Evolutionary conservation across 345 rosid genomes (phyloP).

Genomic region (Moricandia moricandioides): DNA sequence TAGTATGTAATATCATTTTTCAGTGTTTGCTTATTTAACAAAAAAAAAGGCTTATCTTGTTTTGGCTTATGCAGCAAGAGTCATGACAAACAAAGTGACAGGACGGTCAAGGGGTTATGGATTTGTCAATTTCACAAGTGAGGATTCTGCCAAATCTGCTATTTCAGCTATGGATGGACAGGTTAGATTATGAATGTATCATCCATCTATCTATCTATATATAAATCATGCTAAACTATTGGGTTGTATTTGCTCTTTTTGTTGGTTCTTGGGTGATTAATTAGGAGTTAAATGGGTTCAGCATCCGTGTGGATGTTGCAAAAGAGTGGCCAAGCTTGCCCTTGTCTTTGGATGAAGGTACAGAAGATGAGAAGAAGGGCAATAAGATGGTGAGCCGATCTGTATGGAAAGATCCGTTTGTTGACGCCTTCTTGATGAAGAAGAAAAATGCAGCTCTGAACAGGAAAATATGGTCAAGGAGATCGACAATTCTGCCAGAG

Average conservation of each 20-base stretch:
- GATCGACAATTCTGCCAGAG: constrained; percentile 51
- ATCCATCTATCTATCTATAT: background rate
- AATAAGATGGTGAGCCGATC: constrained; percentile 36
- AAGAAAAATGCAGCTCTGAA: constrained; percentile 35
- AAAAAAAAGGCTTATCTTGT: background rate
- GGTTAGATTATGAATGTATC: constrained; percentile 36
- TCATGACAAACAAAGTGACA: constrained; percentile 55
- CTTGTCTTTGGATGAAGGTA: constrained; percentile 21
- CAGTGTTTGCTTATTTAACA: background rate
- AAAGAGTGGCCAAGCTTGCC: constrained; percentile 44
- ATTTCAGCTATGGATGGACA: constrained; percentile 72
- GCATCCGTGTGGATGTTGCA: constrained; percentile 56
- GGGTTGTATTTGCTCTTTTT: background rate
- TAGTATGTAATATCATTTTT: background rate
- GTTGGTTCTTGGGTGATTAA: constrained; percentile 11
- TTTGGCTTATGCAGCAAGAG: constrained; percentile 47
- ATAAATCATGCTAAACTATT: background rate
- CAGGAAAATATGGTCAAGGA: constrained; percentile 51
- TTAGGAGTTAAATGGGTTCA: constrained; percentile 61
- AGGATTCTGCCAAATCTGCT: constrained; percentile 59
- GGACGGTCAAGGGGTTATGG: constrained; percentile 79
- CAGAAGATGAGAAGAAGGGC: constrained; percentile 23
- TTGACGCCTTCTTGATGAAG: constrained; percentile 49
- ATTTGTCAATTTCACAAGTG: constrained; percentile 47
- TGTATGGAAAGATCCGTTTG: constrained; percentile 51